Percentiles rank a stretch among this genome's conserved stretches.
phyloP scores from a whole-genome alignment of 805 yeast genomes.

The Starmera quercuum region DNA sequence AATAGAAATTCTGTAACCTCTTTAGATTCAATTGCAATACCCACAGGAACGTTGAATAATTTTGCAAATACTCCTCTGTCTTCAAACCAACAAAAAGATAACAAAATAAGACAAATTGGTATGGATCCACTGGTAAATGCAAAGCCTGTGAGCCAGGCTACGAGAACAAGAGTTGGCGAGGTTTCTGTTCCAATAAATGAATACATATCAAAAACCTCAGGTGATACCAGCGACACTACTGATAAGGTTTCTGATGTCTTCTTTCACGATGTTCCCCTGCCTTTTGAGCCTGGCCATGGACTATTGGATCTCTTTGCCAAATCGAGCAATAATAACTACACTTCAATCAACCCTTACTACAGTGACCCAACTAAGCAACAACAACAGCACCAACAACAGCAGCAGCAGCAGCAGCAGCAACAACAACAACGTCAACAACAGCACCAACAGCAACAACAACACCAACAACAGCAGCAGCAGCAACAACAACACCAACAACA shows the following conservation, averaged over 20 bases:
- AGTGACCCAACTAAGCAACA: slow-evolving; percentile 1
- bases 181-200: slow-evolving; percentile 30
- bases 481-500: not conserved
- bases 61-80: not conserved
- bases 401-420: not conserved
- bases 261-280: slow-evolving; percentile 25
- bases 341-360: slow-evolving; percentile 2
- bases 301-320: slow-evolving; percentile 31
- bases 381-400: slow-evolving; percentile 1
- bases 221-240: slow-evolving; percentile 4
- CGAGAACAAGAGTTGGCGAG: slow-evolving; percentile 28
- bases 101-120: slow-evolving; percentile 16
- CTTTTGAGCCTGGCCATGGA: slow-evolving; percentile 29
- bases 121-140: slow-evolving; percentile 20
- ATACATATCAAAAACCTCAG: slow-evolving; percentile 24
- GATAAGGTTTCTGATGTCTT: slow-evolving; percentile 11
- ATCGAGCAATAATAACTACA: slow-evolving; percentile 11
- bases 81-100: not conserved
- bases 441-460: not conserved
- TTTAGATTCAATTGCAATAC: slow-evolving; percentile 2
- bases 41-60: not conserved
- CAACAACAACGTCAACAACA: not conserved
- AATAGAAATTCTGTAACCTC: slow-evolving; percentile 1
- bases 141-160: slow-evolving; percentile 15
- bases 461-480: slow-evolving; percentile 1